Conservation (phyloP, 2,329 filamentous ascomycete species). For the Lizonia empirigonia region DNA sequence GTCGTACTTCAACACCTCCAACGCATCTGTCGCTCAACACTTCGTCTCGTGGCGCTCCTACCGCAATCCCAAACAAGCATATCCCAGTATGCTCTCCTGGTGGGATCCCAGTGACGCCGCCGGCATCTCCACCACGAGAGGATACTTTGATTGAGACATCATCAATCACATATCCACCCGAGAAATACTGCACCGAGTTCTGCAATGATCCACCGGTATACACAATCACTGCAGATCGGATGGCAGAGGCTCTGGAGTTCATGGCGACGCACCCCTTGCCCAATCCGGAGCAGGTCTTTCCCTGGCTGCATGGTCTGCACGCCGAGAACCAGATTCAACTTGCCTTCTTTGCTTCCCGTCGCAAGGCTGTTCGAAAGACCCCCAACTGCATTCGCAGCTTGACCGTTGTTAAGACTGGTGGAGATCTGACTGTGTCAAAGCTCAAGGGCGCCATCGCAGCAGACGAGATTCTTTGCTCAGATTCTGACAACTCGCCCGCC, state of each 20-base stretch:
- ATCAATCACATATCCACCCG: slow-evolving; percentile 77
- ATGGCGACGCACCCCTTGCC: slow-evolving; percentile 80
- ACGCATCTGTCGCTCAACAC: slow-evolving; percentile 64
- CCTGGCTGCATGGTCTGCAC: slow-evolving; percentile 94
- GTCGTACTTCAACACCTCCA: slow-evolving; percentile 53
- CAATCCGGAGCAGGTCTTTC: slow-evolving; percentile 84
- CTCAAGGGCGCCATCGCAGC: slow-evolving; percentile 87
- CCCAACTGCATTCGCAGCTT: slow-evolving; percentile 80
- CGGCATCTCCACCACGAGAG: slow-evolving; percentile 65
- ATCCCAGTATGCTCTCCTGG: slow-evolving; percentile 88
- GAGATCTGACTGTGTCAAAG: slow-evolving; percentile 73
- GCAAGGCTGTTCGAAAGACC: slow-evolving; percentile 70
- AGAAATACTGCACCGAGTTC: slow-evolving; percentile 63
- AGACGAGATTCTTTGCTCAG: slow-evolving; percentile 71
- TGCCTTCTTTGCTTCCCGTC: slow-evolving; percentile 83
- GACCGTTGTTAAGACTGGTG: slow-evolving; percentile 86
- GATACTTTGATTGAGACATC: slow-evolving; percentile 62
- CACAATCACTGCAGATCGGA: slow-evolving; percentile 69
- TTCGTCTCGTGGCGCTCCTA: slow-evolving; percentile 60
- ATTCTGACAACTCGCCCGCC: slow-evolving; percentile 55
- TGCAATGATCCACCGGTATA: slow-evolving; percentile 65
- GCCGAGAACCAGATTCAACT: slow-evolving; percentile 87
- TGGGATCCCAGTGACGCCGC: slow-evolving; percentile 60
- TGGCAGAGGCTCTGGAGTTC: slow-evolving; percentile 77
- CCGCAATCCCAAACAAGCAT: slow-evolving; percentile 83